A percentile compares a stretch with the other conserved stretches of the same genome.
phyloP scores from a whole-genome alignment of 2,329 filamentous ascomycete genomes.

The Hypoxylon sp. region DNA sequence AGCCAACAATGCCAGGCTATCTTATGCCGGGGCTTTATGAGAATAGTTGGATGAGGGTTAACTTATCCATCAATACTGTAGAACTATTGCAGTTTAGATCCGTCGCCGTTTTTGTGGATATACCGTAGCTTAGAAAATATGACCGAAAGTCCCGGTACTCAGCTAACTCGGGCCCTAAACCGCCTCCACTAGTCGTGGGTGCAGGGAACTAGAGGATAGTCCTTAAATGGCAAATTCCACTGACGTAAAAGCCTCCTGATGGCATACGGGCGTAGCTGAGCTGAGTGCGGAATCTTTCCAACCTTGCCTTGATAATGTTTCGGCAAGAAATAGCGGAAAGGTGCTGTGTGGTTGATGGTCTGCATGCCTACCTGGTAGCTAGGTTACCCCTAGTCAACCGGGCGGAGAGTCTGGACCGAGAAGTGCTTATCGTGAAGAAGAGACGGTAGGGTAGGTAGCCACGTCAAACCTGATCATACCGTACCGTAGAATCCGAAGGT shows the following conservation, averaged over 20 bases:
- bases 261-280: conserved; percentile 5
- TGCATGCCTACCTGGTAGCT: neutral
- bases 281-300: conserved; percentile 14
- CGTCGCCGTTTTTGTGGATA: conserved; percentile 32
- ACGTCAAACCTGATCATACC: conserved; percentile 19
- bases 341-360: neutral
- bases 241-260: conserved; percentile 27
- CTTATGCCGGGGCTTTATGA: conserved; percentile 7
- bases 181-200: conserved; percentile 18
- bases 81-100: conserved; percentile 36
- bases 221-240: conserved; percentile 21
- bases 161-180: conserved; percentile 21
- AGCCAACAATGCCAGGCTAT: conserved; percentile 18
- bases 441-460: conserved; percentile 11
- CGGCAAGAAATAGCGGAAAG: conserved; percentile 17
- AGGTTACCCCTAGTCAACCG: neutral
- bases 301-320: conserved; percentile 27
- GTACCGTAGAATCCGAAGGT: conserved; percentile 17
- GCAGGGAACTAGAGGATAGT: conserved; percentile 22
- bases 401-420: conserved; percentile 18
- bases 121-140: conserved; percentile 12
- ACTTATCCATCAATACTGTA: conserved; percentile 13
- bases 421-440: conserved; percentile 27
- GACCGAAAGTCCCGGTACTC: conserved; percentile 28
- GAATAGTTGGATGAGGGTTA: conserved; percentile 13